These are phyloP conservation scores for Kitagawia praeruptora DNA, from an alignment of 129 eudicot genomes.

Conservation along the genomic window DNA sequence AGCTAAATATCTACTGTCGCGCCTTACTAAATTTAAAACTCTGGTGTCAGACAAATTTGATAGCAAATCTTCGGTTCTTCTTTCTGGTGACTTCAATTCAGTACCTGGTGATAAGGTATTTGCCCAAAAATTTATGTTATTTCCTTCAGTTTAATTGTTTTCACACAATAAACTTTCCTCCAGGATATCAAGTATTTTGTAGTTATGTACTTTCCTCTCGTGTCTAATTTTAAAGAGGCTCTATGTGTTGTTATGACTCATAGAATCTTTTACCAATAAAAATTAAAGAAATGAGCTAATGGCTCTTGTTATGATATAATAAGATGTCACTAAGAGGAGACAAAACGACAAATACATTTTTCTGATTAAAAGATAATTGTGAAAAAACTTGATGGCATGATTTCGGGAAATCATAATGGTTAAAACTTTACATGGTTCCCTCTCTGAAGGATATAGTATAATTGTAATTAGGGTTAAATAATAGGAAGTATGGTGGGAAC, in stretches of 20 bases:
- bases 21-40: constrained; percentile 43
- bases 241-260: not conserved
- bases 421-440: not conserved
- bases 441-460: not conserved
- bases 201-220: not conserved
- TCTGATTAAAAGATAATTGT: not conserved
- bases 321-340: not conserved
- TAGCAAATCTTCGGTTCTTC: constrained; percentile 62
- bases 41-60: constrained; percentile 47
- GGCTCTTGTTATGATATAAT: not conserved
- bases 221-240: not conserved
- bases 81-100: constrained; percentile 93
- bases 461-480: not conserved
- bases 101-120: constrained; percentile 84
- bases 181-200: not conserved
- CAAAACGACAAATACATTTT: not conserved
- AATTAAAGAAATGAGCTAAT: not conserved
- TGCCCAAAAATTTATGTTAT: not conserved
- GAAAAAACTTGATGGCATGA: not conserved
- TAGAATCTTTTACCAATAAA: not conserved
- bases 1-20: constrained; percentile 66
- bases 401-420: not conserved
- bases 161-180: not conserved
- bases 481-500: not conserved
- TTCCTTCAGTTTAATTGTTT: not conserved